A percentile compares a stretch with the other conserved stretches of the same genome.
These are phyloP conservation scores for Diaporthe citriasiana DNA, from an alignment of 2,329 filamentous ascomycete genomes.

Conservation along the genomic window DNA sequence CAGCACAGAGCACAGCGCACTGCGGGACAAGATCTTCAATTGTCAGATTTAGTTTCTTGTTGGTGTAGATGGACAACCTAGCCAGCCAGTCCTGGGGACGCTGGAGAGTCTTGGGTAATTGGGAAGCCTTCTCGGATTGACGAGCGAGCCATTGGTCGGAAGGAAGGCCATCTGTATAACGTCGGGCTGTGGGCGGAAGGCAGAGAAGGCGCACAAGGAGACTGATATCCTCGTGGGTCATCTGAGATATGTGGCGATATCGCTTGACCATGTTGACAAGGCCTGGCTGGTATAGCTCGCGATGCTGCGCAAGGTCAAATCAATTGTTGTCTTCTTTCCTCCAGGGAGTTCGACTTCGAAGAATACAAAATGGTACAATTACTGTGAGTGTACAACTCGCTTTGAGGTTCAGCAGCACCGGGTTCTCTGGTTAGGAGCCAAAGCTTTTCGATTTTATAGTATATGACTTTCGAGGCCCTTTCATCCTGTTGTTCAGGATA, in stretches of 20 bases:
- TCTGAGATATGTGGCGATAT: constrained; percentile 46
- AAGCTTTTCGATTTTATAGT: not conserved
- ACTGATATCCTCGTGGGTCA: constrained; percentile 49
- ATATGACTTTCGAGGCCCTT: constrained; percentile 6
- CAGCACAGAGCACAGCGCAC: constrained; percentile 45
- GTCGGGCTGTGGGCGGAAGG: constrained; percentile 52
- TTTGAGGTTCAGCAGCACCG: constrained; percentile 8
- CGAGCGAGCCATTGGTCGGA: constrained; percentile 54
- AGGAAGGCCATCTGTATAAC: constrained; percentile 48
- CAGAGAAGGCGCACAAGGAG: constrained; percentile 55
- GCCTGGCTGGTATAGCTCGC: not conserved
- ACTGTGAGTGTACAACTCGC: constrained; percentile 1
- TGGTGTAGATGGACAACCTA: constrained; percentile 45
- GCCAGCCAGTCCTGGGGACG: constrained; percentile 52
- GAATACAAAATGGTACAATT: not conserved
- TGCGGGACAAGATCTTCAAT: constrained; percentile 38
- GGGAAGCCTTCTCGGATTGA: constrained; percentile 51
- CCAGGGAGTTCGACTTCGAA: not conserved
- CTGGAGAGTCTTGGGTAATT: constrained; percentile 49
- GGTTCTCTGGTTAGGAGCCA: not conserved
- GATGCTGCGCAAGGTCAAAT: not conserved
- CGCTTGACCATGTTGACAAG: constrained; percentile 37
- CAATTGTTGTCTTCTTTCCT: not conserved
- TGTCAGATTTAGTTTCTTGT: constrained; percentile 39
- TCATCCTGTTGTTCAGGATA: constrained; percentile 9